Base-by-base conservation (phyloP, 2,329 filamentous ascomycete genomes). In the Teratosphaeria destructans region DNA sequence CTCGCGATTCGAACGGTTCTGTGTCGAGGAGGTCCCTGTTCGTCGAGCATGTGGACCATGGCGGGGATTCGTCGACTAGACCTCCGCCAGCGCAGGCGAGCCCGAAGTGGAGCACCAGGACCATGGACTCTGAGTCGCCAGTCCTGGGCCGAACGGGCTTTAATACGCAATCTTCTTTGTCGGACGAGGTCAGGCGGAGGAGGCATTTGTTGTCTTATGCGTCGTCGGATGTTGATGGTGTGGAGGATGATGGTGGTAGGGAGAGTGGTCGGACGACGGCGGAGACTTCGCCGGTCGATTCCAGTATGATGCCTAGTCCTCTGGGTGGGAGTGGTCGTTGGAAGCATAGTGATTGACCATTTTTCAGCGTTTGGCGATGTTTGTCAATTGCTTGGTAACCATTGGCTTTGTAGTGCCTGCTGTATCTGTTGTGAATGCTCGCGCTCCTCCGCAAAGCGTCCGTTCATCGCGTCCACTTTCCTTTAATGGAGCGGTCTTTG, bases 131-230 rank as follows among this genome's bases (percentile, higher is more conserved):
- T 35, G 64, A 68, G 19, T 65, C 64, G 8, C 65, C 68, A 5
- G 66, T 63, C 0, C 60, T 69, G 3, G 66, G 67, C 39, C 60
- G 62, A 7, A 16, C 52, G 6, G 43, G 43, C n/a, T 49, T 49
- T 10, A 6, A 49, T 2, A 49, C 43, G n/a, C 59, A 56, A 12
- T 23, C 59, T 49, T 56, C 60, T 2, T 54, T 64, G 11, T 57
- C 63, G 4, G 63, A 64, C 12, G 58, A 63, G 19, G 59, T 64
- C 5, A 55, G 61, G 35, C 57, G 63, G 23, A 63, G 60, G 55
- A 61, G 68, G 52, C 64, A 67, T 54, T 52, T 67, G 12, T 61
- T 68, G 60, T 68, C 63, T 7, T 67, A 49, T 49, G 43, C 43
- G 43, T 49, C 43, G 43, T 23, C 43, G 16, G 43, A 49, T 23